Percentiles rank a stretch among this genome's conserved stretches.
Evolutionary conservation across 257 asterid species (phyloP).

Genomic region (Solanum bulbocastanum): DNA sequence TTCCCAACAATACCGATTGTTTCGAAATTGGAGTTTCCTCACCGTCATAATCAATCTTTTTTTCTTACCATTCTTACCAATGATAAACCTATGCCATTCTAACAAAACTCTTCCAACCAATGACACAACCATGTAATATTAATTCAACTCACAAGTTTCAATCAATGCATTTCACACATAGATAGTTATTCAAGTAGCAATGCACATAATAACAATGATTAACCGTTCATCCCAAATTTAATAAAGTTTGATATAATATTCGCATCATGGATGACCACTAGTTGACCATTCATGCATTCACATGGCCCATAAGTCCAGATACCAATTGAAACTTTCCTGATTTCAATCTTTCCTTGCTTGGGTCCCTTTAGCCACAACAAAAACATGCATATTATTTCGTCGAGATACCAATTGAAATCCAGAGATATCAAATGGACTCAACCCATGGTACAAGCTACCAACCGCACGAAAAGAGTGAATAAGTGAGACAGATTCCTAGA

Average conservation of each 20-base stretch:
- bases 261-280: background rate
- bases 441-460: background rate
- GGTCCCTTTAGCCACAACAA: background rate
- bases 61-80: background rate
- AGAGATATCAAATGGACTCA: background rate
- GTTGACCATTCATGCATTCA: background rate
- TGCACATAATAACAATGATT: background rate
- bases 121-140: background rate
- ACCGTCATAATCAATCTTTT: background rate
- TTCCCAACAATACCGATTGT: no score
- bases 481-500: background rate
- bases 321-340: background rate
- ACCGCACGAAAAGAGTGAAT: background rate
- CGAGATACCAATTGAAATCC: background rate
- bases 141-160: background rate
- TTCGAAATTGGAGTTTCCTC: background rate
- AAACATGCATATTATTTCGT: background rate
- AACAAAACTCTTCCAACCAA: background rate
- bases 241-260: no score
- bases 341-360: background rate
- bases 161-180: background rate
- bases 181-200: background rate
- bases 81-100: background rate
- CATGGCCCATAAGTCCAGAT: background rate
- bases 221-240: background rate